Base-by-base conservation (phyloP, 345 rosid genomes). In the Turritis glabra region DNA sequence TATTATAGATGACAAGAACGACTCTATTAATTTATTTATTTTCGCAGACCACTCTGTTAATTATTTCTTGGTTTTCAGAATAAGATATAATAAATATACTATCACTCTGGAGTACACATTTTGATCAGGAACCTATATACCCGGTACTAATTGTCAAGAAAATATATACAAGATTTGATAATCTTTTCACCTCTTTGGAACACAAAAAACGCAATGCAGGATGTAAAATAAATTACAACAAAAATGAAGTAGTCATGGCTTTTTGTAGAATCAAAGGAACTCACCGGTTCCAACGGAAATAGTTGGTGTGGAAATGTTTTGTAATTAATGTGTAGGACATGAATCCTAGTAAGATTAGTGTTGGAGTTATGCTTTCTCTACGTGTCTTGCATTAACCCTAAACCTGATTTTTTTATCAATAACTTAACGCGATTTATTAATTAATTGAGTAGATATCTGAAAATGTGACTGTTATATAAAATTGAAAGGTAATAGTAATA, bases 381-480 rank as follows among this genome's bases (percentile, higher is more conserved):
- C 75, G 80, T 76, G 75, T 76, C 59, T 63, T 69, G 71, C 71
- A 76, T 52, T 67, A 76, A 54, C 51, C 57, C 50, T 69, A 62
- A 69, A 5, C 57, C 52, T 18, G 8, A 5, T 26, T 53, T 25
- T 23, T 52, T 14, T 5, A 23, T 52, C 15, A 52, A 23, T 52
- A 18, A 0, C 50, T 47, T 47, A 8, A 1, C 19, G 12, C 25
- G 23, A 44, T 7, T 44, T 44, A 7, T 17, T 17, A 41, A 44
- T 40, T 40, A 40, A 17, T 40, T 3, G 5, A 40, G n/a, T 40
- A 4, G 4, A 40, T 13, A 40, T 13, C 44, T 4, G 13, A 40
- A 40, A 12, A 40, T 13, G 13, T 40, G n/a, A 40, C n/a, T 5
- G n/a, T 40, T 13, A 13, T 13, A 40, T 40, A 14, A 5, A 13